phyloP scores from a whole-genome alignment of 331 rosid species.

The Malus hybrid region DNA sequence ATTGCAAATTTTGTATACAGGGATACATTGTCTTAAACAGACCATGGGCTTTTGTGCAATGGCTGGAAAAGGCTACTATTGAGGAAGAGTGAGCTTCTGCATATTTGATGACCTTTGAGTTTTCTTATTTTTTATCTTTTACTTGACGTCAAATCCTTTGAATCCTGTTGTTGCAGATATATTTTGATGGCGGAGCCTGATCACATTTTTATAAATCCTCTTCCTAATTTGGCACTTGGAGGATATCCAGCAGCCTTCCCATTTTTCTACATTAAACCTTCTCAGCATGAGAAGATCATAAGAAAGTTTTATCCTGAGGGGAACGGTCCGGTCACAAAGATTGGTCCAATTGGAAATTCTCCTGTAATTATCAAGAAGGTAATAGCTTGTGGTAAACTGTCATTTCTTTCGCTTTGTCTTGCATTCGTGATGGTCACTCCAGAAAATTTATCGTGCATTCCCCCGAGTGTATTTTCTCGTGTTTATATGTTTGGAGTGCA shows the following conservation, averaged over 20 bases:
- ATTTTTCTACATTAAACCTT: slow-evolving; percentile 78
- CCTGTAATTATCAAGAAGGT: slow-evolving; percentile 91
- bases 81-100: slow-evolving; percentile 79
- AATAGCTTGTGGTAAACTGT: slow-evolving; percentile 16
- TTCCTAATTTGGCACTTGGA: slow-evolving; percentile 79
- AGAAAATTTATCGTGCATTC: background rate
- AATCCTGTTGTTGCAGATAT: slow-evolving; percentile 49
- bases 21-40: slow-evolving; percentile 87
- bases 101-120: slow-evolving; percentile 6
- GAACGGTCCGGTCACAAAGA: slow-evolving; percentile 63
- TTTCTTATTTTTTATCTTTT: background rate
- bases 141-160: background rate
- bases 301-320: slow-evolving; percentile 85
- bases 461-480: background rate
- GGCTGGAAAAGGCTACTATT: slow-evolving; percentile 73
- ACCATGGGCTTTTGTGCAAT: slow-evolving; percentile 99
- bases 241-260: slow-evolving; percentile 87
- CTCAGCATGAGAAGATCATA: slow-evolving; percentile 48
- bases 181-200: slow-evolving; percentile 96
- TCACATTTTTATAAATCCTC: slow-evolving; percentile 79
- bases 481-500: background rate
- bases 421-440: background rate
- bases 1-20: slow-evolving; percentile 31
- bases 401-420: background rate
- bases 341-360: slow-evolving; percentile 95